Evolutionary conservation across 176 grass and related monocot genomes (phyloP).

Genomic region (Carex parvula): DNA sequence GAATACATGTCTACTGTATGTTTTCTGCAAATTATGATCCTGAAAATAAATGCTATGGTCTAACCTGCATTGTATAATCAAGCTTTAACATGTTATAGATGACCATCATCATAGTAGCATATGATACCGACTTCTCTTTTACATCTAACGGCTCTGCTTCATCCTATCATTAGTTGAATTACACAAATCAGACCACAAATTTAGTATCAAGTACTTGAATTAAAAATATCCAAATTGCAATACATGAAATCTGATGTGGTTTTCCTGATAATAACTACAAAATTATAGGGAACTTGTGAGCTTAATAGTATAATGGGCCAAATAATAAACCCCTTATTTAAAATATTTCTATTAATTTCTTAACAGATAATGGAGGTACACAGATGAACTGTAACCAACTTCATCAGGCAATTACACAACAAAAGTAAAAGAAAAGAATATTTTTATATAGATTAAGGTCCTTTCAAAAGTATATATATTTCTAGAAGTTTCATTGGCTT

Average conservation of each 20-base stretch:
- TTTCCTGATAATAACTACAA: too few relatives aligned
- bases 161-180: conserved; percentile 32
- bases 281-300: too few relatives aligned
- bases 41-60: neutral
- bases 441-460: too few relatives aligned
- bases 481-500: neutral
- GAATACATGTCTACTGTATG: neutral
- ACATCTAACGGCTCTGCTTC: conserved; percentile 22
- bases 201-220: neutral
- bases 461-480: too few relatives aligned
- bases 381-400: too few relatives aligned
- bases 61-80: conserved; percentile 61
- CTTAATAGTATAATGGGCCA: too few relatives aligned
- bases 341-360: too few relatives aligned
- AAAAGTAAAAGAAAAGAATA: too few relatives aligned
- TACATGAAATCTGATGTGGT: too few relatives aligned
- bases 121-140: conserved; percentile 23
- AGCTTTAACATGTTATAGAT: conserved; percentile 68
- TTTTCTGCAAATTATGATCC: neutral
- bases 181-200: conserved; percentile 3
- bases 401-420: too few relatives aligned
- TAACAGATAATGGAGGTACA: too few relatives aligned
- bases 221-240: neutral
- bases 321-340: too few relatives aligned
- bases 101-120: conserved; percentile 32